These are phyloP conservation scores for Leccinellum rugosiceps DNA, from an alignment of 768 basidiomycete genomes.

Conservation along the genomic window DNA sequence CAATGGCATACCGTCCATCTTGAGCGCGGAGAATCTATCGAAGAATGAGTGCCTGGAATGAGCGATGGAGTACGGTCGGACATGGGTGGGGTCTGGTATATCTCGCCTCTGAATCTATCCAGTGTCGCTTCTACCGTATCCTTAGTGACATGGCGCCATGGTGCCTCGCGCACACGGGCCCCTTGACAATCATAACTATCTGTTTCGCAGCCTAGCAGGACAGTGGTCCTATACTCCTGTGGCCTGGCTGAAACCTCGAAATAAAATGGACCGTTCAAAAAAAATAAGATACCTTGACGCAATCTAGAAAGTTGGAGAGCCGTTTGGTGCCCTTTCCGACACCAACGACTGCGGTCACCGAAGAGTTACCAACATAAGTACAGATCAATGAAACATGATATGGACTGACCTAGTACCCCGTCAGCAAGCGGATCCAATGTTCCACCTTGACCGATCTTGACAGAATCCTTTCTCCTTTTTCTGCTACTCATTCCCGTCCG, in stretches of 20 bases:
- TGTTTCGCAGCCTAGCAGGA: conserved; percentile 90
- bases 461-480: conserved; percentile 37
- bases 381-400: background rate
- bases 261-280: background rate
- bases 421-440: conserved; percentile 96
- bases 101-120: conserved; percentile 77
- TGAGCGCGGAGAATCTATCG: conserved; percentile 89
- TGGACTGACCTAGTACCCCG: conserved; percentile 76
- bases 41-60: conserved; percentile 5
- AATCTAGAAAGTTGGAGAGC: conserved; percentile 77
- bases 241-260: conserved; percentile 15
- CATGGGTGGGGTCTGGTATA: conserved; percentile 92
- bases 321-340: conserved; percentile 89
- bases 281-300: conserved; percentile 65
- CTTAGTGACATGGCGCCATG: conserved; percentile 81
- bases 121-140: conserved; percentile 70
- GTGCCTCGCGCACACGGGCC: conserved; percentile 67
- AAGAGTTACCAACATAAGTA: conserved; percentile 4
- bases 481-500: conserved; percentile 46
- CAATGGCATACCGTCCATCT: conserved; percentile 95
- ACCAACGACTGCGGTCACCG: conserved; percentile 65
- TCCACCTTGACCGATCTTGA: conserved; percentile 92
- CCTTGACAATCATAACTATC: conserved; percentile 95
- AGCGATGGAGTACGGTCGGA: conserved; percentile 32
- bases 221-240: conserved; percentile 90